Percentiles rank a stretch among this genome's conserved stretches.
Conservation (phyloP, 2,329 filamentous ascomycete species). For the Penicillium sp. region DNA sequence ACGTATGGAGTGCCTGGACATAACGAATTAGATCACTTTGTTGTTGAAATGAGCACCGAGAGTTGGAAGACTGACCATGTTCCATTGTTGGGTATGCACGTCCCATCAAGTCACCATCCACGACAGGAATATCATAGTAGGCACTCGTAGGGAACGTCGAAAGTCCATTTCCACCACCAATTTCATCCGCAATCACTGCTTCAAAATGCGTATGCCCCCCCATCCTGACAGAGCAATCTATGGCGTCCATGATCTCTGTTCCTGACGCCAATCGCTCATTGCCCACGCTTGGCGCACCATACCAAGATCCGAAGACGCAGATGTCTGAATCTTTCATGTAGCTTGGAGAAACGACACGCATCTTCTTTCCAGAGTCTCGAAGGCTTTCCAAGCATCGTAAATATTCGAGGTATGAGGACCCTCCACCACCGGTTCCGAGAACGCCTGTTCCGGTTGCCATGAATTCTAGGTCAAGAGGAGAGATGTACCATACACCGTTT, state of each 20-base stretch:
- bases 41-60: background rate
- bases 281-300: background rate
- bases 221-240: background rate
- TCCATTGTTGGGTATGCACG: conserved; percentile 42
- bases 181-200: conserved; percentile 31
- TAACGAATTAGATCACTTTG: background rate
- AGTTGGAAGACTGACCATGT: conserved; percentile 9
- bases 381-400: background rate
- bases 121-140: conserved; percentile 39
- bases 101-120: conserved; percentile 51
- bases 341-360: background rate
- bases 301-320: background rate
- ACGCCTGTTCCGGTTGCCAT: conserved; percentile 40
- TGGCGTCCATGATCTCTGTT: background rate
- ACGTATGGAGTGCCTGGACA: background rate
- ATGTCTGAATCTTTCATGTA: background rate
- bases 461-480: conserved; percentile 38
- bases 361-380: background rate
- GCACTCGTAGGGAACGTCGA: conserved; percentile 28
- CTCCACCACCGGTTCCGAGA: conserved; percentile 43
- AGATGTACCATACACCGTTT: conserved; percentile 38
- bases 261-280: background rate
- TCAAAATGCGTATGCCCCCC: conserved; percentile 13
- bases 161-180: conserved; percentile 40
- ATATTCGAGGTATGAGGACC: conserved; percentile 27